phyloP scores from a whole-genome alignment of 2,329 filamentous ascomycete species.

The Aspergillus tubingensis region DNA sequence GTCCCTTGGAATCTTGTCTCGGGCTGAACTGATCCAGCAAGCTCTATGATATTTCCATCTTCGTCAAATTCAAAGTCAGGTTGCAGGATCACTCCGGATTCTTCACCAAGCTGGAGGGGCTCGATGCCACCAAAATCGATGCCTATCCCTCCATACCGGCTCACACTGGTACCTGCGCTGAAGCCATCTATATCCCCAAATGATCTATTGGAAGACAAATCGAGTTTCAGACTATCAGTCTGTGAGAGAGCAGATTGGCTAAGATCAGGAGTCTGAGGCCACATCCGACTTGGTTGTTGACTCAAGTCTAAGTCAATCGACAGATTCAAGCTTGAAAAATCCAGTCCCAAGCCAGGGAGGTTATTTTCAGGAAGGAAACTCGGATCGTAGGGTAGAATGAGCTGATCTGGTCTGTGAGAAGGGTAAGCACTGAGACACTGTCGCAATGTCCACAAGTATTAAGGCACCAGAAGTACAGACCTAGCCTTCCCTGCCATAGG shows the following conservation, averaged over 20 bases:
- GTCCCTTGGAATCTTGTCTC: constrained; percentile 12
- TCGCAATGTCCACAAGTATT: rapidly evolving
- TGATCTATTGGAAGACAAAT: constrained; percentile 50
- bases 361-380: constrained; percentile 70
- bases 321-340: constrained; percentile 50
- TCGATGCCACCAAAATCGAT: constrained; percentile 30
- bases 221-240: constrained; percentile 40
- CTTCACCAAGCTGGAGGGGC: constrained; percentile 39
- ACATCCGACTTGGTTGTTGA: constrained; percentile 35
- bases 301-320: constrained; percentile 34
- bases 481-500: constrained; percentile 69
- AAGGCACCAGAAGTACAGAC: constrained; percentile 50
- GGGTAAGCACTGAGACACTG: not conserved
- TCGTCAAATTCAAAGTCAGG: constrained; percentile 63
- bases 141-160: constrained; percentile 37
- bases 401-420: constrained; percentile 66
- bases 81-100: constrained; percentile 52
- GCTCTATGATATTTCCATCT: constrained; percentile 60
- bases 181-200: constrained; percentile 42
- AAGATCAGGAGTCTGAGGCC: constrained; percentile 35
- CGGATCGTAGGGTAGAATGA: constrained; percentile 80
- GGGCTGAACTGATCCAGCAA: constrained; percentile 26
- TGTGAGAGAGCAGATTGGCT: constrained; percentile 32
- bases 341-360: constrained; percentile 61
- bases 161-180: constrained; percentile 45